These are phyloP conservation scores for Tuber calosporum DNA, from an alignment of 495 filamentous ascomycete genomes.

Conservation along the genomic window DNA sequence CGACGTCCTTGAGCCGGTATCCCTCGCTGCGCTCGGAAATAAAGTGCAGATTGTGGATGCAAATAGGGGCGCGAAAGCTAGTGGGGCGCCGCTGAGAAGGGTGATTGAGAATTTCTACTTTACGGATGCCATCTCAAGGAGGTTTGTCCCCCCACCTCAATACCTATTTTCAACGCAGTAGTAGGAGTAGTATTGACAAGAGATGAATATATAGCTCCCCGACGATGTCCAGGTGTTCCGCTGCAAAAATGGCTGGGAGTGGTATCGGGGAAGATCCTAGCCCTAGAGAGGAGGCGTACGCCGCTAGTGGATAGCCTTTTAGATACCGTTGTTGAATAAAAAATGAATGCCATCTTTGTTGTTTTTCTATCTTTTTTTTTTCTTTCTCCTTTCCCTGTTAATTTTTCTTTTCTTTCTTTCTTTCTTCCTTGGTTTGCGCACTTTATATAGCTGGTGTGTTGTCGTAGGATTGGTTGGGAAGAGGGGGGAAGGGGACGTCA, in stretches of 20 bases:
- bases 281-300: slow-evolving; percentile 30
- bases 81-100: slow-evolving; percentile 62
- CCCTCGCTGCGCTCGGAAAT: slow-evolving; percentile 52
- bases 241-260: slow-evolving; percentile 44
- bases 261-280: slow-evolving; percentile 30
- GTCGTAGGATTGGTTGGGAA: not conserved
- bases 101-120: slow-evolving; percentile 94
- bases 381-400: not conserved
- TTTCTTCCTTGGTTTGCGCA: not conserved
- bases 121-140: slow-evolving; percentile 90
- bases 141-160: slow-evolving; percentile 50
- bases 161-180: slow-evolving; percentile 5
- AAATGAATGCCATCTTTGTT: not conserved
- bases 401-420: not conserved
- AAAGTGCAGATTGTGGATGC: slow-evolving; percentile 91
- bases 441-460: not conserved
- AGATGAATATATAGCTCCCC: slow-evolving; percentile 59
- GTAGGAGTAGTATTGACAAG: slow-evolving; percentile 40
- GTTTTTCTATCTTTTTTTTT: not conserved
- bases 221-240: slow-evolving; percentile 93
- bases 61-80: slow-evolving; percentile 74
- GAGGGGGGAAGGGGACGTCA: not conserved
- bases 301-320: slow-evolving; percentile 22
- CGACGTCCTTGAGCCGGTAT: slow-evolving; percentile 75
- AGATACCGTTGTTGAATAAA: not conserved